phyloP scores from a whole-genome alignment of 2,329 filamentous ascomycete species.

The Hymenotorrendiella dingleyae region DNA sequence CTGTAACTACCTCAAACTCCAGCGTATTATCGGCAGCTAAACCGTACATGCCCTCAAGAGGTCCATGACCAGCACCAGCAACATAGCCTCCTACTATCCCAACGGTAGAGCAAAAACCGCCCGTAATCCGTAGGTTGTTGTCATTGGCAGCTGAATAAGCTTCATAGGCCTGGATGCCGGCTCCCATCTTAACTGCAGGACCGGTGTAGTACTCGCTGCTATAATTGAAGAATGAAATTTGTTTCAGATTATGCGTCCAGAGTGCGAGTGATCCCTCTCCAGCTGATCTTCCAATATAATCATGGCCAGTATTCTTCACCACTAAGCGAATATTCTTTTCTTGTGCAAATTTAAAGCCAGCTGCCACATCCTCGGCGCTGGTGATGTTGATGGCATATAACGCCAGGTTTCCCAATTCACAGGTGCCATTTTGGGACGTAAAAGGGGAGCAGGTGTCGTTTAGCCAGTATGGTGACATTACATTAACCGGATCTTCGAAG shows the following conservation, averaged over 20 bases:
- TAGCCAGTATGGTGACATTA: conserved; percentile 27
- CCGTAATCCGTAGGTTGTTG: neutral
- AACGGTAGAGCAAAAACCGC: neutral
- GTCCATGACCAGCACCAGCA: neutral
- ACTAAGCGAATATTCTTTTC: conserved; percentile 28
- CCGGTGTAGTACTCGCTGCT: neutral
- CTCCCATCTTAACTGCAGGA: neutral
- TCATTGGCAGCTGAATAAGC: neutral
- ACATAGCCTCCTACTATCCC: neutral
- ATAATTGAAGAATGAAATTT: conserved; percentile 33
- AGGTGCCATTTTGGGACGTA: conserved; percentile 23
- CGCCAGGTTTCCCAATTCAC: conserved; percentile 5
- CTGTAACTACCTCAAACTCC: neutral
- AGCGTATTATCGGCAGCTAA: neutral
- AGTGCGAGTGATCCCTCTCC: conserved; percentile 40
- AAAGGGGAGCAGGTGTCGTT: neutral
- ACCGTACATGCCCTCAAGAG: neutral
- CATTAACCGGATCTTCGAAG: neutral
- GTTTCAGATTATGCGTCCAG: conserved; percentile 42
- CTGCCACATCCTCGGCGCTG: neutral
- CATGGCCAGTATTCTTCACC: conserved; percentile 40
- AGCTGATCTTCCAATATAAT: conserved; percentile 40
- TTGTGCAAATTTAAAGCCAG: conserved; percentile 28
- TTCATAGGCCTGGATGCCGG: neutral
- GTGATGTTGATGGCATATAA: conserved; percentile 16